Conservation (phyloP, 768 basidiomycete species). For the Mycena albidolilacea region DNA sequence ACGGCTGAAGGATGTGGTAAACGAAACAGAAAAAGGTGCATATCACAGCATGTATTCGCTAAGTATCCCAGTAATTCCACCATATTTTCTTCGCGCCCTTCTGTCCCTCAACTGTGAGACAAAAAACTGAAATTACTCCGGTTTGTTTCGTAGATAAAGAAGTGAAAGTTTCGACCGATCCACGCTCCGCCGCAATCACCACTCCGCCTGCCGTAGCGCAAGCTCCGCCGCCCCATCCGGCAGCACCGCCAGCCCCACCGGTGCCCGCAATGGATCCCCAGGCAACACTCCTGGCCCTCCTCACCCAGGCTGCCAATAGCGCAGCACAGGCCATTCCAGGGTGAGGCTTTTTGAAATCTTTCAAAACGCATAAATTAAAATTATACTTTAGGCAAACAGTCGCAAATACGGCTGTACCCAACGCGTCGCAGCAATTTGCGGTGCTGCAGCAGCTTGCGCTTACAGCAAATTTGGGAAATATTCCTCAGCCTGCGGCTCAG, state of each 20-base stretch:
- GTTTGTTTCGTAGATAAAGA: slow-evolving; percentile 76
- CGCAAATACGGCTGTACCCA: slow-evolving; percentile 64
- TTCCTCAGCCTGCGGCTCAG: slow-evolving; percentile 44
- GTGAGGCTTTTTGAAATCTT: slow-evolving; percentile 49
- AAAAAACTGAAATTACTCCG: slow-evolving; percentile 76
- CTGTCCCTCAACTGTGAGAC: slow-evolving; percentile 66
- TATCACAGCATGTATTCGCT: slow-evolving; percentile 85
- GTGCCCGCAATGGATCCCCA: slow-evolving; percentile 64
- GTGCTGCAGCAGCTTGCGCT: slow-evolving; percentile 85
- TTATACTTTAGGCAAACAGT: slow-evolving; percentile 68
- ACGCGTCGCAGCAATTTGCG: slow-evolving; percentile 72
- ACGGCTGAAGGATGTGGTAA: slow-evolving; percentile 79
- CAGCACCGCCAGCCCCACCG: slow-evolving; percentile 48
- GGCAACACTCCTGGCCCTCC: slow-evolving; percentile 76
- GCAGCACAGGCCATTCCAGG: slow-evolving; percentile 50
- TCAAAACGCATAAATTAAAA: slow-evolving; percentile 25
- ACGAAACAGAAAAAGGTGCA: slow-evolving; percentile 89
- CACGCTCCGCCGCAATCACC: slow-evolving; percentile 50
- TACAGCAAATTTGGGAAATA: slow-evolving; percentile 62
- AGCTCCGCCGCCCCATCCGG: slow-evolving; percentile 46
- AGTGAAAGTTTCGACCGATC: slow-evolving; percentile 58
- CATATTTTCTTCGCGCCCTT: slow-evolving; percentile 60
- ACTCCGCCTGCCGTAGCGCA: slow-evolving; percentile 39
- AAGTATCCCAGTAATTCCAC: slow-evolving; percentile 86
- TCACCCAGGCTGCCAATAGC: slow-evolving; percentile 75